These are phyloP conservation scores for Prunus mira DNA, from an alignment of 306 rosid species.

Conservation along the genomic window DNA sequence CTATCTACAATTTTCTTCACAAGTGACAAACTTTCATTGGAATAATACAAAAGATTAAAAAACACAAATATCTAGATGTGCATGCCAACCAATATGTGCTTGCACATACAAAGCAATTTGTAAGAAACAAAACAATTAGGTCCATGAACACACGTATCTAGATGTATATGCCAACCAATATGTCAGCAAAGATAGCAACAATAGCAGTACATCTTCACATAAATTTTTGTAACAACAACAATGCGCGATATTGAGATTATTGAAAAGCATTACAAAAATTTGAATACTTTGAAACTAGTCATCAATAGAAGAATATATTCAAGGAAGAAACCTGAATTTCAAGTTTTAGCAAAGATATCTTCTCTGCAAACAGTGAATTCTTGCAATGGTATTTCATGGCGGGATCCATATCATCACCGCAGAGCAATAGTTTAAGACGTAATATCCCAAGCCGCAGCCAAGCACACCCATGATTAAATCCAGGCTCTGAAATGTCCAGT, in stretches of 20 bases:
- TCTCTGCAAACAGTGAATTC: constrained; percentile 54
- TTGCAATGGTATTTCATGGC: constrained; percentile 68
- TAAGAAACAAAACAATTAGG: background rate
- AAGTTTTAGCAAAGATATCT: constrained; percentile 61
- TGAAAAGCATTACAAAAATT: background rate
- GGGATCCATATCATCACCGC: constrained; percentile 76
- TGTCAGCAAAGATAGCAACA: background rate
- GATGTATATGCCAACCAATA: background rate
- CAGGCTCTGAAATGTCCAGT: constrained; percentile 33
- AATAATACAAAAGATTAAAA: background rate
- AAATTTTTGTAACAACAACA: background rate
- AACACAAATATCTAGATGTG: background rate
- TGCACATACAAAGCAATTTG: background rate
- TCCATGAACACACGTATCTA: no score
- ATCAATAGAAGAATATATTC: background rate
- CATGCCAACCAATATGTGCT: background rate
- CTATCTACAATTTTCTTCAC: background rate
- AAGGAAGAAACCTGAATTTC: constrained; percentile 65
- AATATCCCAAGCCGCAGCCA: constrained; percentile 74
- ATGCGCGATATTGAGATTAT: background rate
- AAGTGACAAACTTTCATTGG: background rate
- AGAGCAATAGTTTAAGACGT: constrained; percentile 71
- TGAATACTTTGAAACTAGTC: background rate
- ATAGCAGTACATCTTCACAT: no score
- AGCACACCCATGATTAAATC: constrained; percentile 55